Percentiles rank a stretch among this genome's conserved stretches.
phyloP scores from a whole-genome alignment of 1,284 basidiomycete genomes.

The Tetrapyrgos nigripes region DNA sequence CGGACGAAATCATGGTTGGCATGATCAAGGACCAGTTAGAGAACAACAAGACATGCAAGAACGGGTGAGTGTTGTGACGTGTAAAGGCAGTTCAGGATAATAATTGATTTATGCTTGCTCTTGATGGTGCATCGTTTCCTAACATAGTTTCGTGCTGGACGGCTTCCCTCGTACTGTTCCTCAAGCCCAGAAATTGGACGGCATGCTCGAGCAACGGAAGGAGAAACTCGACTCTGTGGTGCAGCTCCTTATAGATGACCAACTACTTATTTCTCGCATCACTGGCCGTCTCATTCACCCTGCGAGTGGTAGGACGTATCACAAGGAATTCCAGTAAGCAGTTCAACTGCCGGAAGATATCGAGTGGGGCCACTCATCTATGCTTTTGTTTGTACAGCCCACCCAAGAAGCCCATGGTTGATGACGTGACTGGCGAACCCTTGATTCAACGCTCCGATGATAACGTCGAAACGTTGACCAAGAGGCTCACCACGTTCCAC shows the following conservation, averaged over 20 bases:
- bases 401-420: constrained; percentile 93
- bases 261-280: constrained; percentile 95
- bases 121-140: constrained; percentile 1
- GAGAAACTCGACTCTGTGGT: constrained; percentile 93
- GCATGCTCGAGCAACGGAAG: constrained; percentile 83
- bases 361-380: neutral
- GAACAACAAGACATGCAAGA: constrained; percentile 91
- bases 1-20: constrained; percentile 96
- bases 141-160: constrained; percentile 90
- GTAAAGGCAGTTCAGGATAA: neutral
- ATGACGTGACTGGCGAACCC: constrained; percentile 96
- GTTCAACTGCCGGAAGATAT: neutral
- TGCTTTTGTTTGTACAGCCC: constrained; percentile 62
- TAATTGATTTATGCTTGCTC: neutral
- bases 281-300: constrained; percentile 96
- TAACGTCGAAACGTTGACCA: constrained; percentile 92
- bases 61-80: constrained; percentile 72
- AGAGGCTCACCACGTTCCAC: constrained; percentile 90
- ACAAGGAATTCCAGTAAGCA: constrained; percentile 91
- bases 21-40: constrained; percentile 98
- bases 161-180: constrained; percentile 98
- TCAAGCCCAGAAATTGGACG: constrained; percentile 97
- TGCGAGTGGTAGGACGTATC: constrained; percentile 89
- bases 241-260: constrained; percentile 93
- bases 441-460: constrained; percentile 93